These are phyloP conservation scores for Ceratobasidium sp. DNA, from an alignment of 1,284 basidiomycete genomes.

Conservation along the genomic window DNA sequence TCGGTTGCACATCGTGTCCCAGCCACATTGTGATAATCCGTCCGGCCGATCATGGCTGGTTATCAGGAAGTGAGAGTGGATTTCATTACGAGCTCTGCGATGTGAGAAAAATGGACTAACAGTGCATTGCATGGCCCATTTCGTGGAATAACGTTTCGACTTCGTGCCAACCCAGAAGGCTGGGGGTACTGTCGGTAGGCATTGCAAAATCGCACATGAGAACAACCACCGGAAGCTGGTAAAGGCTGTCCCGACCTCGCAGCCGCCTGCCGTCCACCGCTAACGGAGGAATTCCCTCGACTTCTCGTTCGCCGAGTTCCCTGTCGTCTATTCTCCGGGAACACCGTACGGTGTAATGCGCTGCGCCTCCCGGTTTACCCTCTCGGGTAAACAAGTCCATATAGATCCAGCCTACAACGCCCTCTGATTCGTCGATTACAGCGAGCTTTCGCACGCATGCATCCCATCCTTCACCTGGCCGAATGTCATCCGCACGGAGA, in stretches of 20 bases:
- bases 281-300: conserved; percentile 39
- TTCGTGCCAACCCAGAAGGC: conserved; percentile 91
- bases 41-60: conserved; percentile 96
- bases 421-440: conserved; percentile 89
- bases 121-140: conserved; percentile 99
- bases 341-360: conserved; percentile 97
- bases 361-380: conserved; percentile 92
- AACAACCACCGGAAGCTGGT: conserved; percentile 93
- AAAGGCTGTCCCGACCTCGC: conserved; percentile 74
- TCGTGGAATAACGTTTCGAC: conserved; percentile 97
- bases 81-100: conserved; percentile 35
- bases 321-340: conserved; percentile 90
- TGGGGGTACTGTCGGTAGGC: conserved; percentile 74
- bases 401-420: conserved; percentile 93
- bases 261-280: conserved; percentile 55
- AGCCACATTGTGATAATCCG: conserved; percentile 97
- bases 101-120: conserved; percentile 66
- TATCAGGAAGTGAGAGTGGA: background rate
- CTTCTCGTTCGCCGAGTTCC: conserved; percentile 46
- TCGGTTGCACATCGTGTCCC: conserved; percentile 99
- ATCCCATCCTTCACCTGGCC: conserved; percentile 91
- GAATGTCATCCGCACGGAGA: conserved; percentile 69
- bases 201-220: conserved; percentile 89
- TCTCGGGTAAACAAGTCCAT: conserved; percentile 89
- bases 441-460: conserved; percentile 90